phyloP scores from a whole-genome alignment of 192 early-diverging fungal genomes.

The Umbelopsis isabellina region DNA sequence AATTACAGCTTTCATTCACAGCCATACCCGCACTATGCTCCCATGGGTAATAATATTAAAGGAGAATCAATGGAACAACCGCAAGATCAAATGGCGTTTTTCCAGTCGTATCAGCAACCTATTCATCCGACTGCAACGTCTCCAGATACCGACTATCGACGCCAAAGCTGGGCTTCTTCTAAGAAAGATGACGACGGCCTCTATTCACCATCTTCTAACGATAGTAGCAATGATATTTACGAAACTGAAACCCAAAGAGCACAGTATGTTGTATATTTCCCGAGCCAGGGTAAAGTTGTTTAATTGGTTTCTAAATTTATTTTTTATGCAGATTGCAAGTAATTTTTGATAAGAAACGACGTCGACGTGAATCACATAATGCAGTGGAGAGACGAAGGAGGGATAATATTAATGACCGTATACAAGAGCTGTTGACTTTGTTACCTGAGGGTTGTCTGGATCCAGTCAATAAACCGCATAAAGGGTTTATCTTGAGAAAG shows the following conservation, averaged over 20 bases:
- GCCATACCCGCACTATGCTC: conserved; percentile 12
- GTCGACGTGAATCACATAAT: conserved; percentile 95
- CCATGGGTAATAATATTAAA: background rate
- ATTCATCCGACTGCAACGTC: background rate
- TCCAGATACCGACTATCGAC: background rate
- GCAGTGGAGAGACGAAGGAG: conserved; percentile 94
- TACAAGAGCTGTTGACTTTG: conserved; percentile 84
- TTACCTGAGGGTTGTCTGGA: conserved; percentile 83
- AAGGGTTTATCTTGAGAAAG: conserved; percentile 90
- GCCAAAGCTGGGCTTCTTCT: conserved; percentile 14
- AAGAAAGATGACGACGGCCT: conserved; percentile 11
- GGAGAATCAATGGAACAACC: background rate
- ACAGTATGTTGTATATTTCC: background rate
- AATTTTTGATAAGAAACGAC: conserved; percentile 81
- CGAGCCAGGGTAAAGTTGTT: background rate
- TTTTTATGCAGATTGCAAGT: conserved; percentile 38
- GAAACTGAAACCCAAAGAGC: background rate
- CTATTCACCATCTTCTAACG: conserved; percentile 1
- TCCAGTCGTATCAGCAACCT: background rate
- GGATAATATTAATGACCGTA: conserved; percentile 99
- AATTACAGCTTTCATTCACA: conserved; percentile 11
- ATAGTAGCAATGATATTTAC: conserved; percentile 14
- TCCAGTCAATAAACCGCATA: conserved; percentile 87
- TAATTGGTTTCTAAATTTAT: background rate
- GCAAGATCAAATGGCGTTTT: background rate